Conservation (phyloP, 139 green algal genomes). For the Haematococcus sp. region DNA sequence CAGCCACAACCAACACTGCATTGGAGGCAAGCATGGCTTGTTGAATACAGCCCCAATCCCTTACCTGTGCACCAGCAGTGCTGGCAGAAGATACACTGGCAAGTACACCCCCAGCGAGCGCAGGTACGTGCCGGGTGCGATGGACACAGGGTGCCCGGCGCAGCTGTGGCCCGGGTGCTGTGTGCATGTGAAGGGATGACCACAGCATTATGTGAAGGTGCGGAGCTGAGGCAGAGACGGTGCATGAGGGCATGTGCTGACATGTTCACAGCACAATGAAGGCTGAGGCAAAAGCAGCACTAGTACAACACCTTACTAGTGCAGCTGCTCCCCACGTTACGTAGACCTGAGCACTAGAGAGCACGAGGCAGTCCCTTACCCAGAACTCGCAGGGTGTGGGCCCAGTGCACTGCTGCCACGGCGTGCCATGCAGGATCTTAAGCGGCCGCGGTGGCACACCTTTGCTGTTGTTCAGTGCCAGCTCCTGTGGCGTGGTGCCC, state of each 20-base stretch:
- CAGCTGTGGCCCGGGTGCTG: constrained; percentile 73
- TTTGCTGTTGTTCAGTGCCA: constrained; percentile 35
- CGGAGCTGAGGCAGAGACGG: not conserved
- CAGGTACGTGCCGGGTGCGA: constrained; percentile 43
- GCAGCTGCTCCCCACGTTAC: no score
- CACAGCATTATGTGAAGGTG: not conserved
- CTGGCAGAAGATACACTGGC: constrained; percentile 61
- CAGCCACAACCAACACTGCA: no score
- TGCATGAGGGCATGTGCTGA: not conserved
- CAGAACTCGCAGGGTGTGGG: constrained; percentile 38
- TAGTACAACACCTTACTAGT: no score
- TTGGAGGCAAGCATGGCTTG: no score
- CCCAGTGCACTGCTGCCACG: not conserved
- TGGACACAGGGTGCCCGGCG: constrained; percentile 11
- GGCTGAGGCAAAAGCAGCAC: no score
- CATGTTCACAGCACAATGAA: not conserved
- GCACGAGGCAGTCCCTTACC: not conserved
- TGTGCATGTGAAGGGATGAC: not conserved
- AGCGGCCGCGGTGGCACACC: constrained; percentile 21
- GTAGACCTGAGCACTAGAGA: not conserved
- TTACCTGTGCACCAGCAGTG: constrained; percentile 79
- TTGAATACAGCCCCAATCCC: not conserved
- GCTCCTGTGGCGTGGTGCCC: no score
- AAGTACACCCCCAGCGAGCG: constrained; percentile 80
- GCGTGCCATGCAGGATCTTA: not conserved